phyloP scores from a whole-genome alignment of 2,329 filamentous ascomycete species.

The Alternaria rosae region DNA sequence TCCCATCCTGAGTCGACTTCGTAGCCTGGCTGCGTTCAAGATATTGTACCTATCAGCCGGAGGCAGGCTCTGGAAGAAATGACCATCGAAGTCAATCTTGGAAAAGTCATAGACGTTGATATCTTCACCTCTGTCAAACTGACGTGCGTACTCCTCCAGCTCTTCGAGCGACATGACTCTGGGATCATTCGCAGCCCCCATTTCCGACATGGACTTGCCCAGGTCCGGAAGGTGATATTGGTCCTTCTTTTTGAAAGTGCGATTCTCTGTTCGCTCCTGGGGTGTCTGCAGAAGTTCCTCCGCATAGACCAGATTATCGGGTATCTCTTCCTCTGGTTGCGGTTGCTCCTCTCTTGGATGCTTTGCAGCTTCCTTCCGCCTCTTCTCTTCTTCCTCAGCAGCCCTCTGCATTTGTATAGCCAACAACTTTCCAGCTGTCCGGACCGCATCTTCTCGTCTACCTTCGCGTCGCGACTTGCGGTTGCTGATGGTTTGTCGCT shows the following conservation, averaged over 20 bases:
- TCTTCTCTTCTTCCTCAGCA: constrained; percentile 83
- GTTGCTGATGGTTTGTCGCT: constrained; percentile 85
- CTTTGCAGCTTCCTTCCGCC: constrained; percentile 60
- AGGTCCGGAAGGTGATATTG: constrained; percentile 94
- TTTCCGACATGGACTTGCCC: constrained; percentile 76
- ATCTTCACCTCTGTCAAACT: constrained; percentile 92
- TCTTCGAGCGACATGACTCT: constrained; percentile 96
- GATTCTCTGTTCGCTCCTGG: constrained; percentile 74
- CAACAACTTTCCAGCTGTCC: constrained; percentile 89
- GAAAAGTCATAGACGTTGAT: constrained; percentile 90
- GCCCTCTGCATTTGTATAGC: constrained; percentile 92
- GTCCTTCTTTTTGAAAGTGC: constrained; percentile 89
- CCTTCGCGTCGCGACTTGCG: constrained; percentile 85
- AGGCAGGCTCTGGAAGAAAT: constrained; percentile 92
- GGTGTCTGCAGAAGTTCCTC: constrained; percentile 86
- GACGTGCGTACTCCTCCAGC: constrained; percentile 88
- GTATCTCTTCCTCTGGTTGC: constrained; percentile 73
- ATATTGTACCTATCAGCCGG: constrained; percentile 95
- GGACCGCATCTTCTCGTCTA: constrained; percentile 86
- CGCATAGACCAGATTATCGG: constrained; percentile 82
- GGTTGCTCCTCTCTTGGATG: constrained; percentile 55
- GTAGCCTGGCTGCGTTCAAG: constrained; percentile 86
- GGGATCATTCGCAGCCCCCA: constrained; percentile 91
- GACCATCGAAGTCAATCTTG: constrained; percentile 96
- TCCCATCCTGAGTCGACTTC: constrained; percentile 92